Base-by-base conservation (phyloP, 176 grass and related monocot species). In the Triticum timopheevii region DNA sequence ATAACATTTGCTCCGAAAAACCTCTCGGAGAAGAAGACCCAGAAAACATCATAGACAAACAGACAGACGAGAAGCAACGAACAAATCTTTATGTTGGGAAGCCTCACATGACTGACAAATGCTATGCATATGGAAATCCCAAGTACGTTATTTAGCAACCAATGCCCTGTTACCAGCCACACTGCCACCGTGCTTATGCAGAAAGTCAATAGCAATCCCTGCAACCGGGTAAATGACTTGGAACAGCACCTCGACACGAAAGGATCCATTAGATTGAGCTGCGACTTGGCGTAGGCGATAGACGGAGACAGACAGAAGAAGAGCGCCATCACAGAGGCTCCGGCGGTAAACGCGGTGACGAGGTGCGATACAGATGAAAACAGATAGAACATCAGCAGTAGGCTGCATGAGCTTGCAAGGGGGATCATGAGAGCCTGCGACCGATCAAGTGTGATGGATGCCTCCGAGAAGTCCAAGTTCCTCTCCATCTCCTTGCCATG, bases 1-100 rank as follows among this genome's bases (percentile, higher is more conserved):
- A 99, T 99, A 65, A 99, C 97, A 90, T 99, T 99, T 75, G 97
- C 94, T 82, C 94, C 97, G 19, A 99, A 99, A 40, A 99, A 94
- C 66, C 80, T 94, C 85, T 99, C 97, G 1, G 97, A 99, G 87
- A 99, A 99, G 87, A 99, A 99, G 35, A 96, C 97, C 97, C 97
- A 96, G 78, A 99, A 99, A 76, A 99, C 92, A 80, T 99, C 94
- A 7, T 99, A 99, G 35, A 96, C 80, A 75, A 99, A 99, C 76
- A 99, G 85, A 82, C 97, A 99, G 1, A 90, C 88, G 2, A 99
- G 92, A 77, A 99, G 92, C 80, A 96, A 67, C 1, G 92, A 82
- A 31, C 92, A 99, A n/a, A 99, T 93, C 85, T 99, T 96, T 80
- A 99, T 94, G 90, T 99, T 99, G 47, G 97, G 97, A 17, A 99